Evolutionary conservation across 2,329 filamentous ascomycete species (phyloP).

Genomic region (Stachybotrys echinatus): DNA sequence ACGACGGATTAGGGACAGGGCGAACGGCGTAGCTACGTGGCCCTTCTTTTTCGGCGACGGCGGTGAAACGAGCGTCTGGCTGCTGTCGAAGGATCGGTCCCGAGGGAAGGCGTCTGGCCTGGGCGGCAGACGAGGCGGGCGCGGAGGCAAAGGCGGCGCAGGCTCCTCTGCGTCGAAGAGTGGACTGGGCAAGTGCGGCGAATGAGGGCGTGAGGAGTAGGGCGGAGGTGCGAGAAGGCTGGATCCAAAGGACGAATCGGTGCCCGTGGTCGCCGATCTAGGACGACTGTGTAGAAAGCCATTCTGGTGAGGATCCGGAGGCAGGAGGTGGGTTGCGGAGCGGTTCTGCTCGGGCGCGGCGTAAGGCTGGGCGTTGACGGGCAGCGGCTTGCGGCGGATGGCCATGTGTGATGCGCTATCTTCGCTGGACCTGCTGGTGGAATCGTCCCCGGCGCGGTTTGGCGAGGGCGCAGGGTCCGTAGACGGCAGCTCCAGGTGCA

Average conservation of each 20-base stretch:
- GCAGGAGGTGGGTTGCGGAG: neutral
- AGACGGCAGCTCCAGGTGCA: constrained; percentile 61
- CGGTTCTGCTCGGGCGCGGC: constrained; percentile 17
- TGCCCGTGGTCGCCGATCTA: neutral
- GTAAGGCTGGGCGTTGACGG: constrained; percentile 22
- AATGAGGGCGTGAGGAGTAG: neutral
- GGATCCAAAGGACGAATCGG: neutral
- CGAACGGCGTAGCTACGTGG: constrained; percentile 39
- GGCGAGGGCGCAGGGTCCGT: constrained; percentile 11
- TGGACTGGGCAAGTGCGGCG: neutral
- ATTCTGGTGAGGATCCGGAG: constrained; percentile 3
- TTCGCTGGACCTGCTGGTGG: constrained; percentile 35
- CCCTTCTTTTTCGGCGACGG: constrained; percentile 31
- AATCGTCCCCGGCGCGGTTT: constrained; percentile 14
- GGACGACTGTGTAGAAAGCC: constrained; percentile 11
- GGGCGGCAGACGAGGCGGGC: neutral
- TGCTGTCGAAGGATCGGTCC: too few relatives aligned
- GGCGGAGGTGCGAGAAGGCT: neutral
- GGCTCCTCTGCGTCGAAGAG: neutral
- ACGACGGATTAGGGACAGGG: constrained; percentile 64
- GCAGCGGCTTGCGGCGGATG: constrained; percentile 50
- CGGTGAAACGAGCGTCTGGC: constrained; percentile 7
- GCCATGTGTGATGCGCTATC: constrained; percentile 36
- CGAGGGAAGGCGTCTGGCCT: neutral
- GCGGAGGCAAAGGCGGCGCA: neutral